Percentiles rank a stretch among this genome's conserved stretches.
Conservation (phyloP, 345 rosid genomes). For the Citrus mangshanensis region DNA sequence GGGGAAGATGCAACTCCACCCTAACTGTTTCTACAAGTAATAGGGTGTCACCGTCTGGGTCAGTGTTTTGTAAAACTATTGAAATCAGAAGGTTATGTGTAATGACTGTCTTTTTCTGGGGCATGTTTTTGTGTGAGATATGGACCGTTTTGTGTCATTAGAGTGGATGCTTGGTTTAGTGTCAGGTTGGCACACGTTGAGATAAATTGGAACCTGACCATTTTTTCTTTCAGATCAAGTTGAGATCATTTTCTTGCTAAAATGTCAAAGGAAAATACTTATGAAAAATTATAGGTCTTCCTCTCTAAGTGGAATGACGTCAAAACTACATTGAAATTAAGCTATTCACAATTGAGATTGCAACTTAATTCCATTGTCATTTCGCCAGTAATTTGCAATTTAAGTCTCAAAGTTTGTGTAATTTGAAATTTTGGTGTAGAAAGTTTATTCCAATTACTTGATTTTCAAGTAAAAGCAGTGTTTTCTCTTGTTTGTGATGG, state of each 20-base stretch:
- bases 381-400: not conserved
- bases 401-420: not conserved
- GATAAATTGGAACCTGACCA: not conserved
- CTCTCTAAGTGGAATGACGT: not conserved
- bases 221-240: not conserved
- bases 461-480: not conserved
- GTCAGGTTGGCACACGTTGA: not conserved
- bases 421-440: not conserved
- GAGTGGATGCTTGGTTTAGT: not conserved
- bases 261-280: not conserved
- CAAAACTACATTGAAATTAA: not conserved
- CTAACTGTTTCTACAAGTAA: not conserved
- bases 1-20: not conserved
- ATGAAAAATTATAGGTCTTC: not conserved
- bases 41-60: not conserved
- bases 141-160: not conserved
- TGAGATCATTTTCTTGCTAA: not conserved
- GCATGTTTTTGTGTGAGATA: not conserved
- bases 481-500: not conserved
- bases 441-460: not conserved
- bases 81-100: not conserved
- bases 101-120: not conserved
- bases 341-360: not conserved
- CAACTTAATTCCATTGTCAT: not conserved
- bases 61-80: not conserved